These are phyloP conservation scores for Rosa multiflora DNA, from an alignment of 306 rosid genomes.

Conservation along the genomic window DNA sequence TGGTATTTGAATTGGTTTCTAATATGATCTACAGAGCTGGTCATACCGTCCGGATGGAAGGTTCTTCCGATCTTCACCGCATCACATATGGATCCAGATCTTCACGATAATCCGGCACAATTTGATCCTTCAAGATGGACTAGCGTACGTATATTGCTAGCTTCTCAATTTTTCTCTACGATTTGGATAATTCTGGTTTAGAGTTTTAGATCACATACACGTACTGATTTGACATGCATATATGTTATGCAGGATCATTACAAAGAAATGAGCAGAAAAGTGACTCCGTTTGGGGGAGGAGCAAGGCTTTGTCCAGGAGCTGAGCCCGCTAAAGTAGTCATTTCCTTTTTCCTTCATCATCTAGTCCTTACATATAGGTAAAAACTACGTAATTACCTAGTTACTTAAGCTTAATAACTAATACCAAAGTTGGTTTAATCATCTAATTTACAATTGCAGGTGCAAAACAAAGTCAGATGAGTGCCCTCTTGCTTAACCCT, in stretches of 20 bases:
- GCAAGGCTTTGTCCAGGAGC: conserved; percentile 81
- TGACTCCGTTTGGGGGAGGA: conserved; percentile 78
- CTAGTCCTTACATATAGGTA: conserved; percentile 80
- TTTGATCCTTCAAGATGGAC: conserved; percentile 79
- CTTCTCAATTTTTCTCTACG: background rate
- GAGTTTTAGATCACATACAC: background rate
- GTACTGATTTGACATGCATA: background rate
- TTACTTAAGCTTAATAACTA: background rate
- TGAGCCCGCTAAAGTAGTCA: conserved; percentile 76
- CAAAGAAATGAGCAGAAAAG: conserved; percentile 51
- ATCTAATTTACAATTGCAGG: conserved; percentile 28
- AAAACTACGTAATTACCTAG: background rate
- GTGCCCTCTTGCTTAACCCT: conserved; percentile 70
- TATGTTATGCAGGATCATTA: conserved; percentile 26
- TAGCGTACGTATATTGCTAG: conserved; percentile 35
- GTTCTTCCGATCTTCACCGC: conserved; percentile 71
- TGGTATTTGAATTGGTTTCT: background rate
- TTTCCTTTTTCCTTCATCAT: conserved; percentile 76
- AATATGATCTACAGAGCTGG: conserved; percentile 36
- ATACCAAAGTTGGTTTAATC: background rate
- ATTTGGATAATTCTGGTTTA: background rate
- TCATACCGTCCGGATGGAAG: conserved; percentile 80
- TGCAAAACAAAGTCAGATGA: conserved; percentile 66
- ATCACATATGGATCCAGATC: conserved; percentile 56
- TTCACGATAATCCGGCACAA: conserved; percentile 51